phyloP scores from a whole-genome alignment of 176 grass and related monocot genomes.

The Secale cereale region DNA sequence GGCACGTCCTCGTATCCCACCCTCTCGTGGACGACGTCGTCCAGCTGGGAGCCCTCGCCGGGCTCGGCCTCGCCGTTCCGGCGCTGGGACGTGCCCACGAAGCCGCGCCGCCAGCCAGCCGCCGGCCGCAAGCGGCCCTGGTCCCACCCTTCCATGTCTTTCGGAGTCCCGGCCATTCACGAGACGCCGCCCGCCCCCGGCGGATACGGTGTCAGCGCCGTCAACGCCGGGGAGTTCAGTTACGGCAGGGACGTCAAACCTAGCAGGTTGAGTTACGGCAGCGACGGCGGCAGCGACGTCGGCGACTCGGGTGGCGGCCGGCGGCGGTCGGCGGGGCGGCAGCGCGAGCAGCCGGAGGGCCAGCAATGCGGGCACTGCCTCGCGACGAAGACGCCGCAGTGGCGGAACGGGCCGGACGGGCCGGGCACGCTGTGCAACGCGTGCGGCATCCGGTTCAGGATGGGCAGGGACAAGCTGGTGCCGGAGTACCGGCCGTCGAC shows the following conservation, averaged over 20 bases:
- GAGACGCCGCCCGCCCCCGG: no score
- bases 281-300: no score
- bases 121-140: not conserved
- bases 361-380: constrained; percentile 36
- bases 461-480: constrained; percentile 4
- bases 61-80: not conserved
- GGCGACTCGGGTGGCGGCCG: not conserved
- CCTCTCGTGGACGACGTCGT: no score
- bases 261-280: no score
- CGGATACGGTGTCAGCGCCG: not conserved
- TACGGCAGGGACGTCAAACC: not conserved
- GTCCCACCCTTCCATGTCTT: not conserved
- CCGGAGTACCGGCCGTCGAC: constrained; percentile 51
- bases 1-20: no score
- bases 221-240: not conserved
- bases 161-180: no score
- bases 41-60: no score
- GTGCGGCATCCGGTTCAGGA: constrained; percentile 43
- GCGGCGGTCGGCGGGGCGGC: not conserved
- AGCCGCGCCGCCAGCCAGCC: not conserved
- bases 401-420: constrained; percentile 44
- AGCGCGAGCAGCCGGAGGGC: not conserved
- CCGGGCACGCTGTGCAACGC: constrained; percentile 60
- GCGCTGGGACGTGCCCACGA: not conserved
- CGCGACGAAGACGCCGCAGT: constrained; percentile 46